These are phyloP conservation scores for Aschersonia sp. DNA, from an alignment of 2,329 filamentous ascomycete species.

Conservation along the genomic window DNA sequence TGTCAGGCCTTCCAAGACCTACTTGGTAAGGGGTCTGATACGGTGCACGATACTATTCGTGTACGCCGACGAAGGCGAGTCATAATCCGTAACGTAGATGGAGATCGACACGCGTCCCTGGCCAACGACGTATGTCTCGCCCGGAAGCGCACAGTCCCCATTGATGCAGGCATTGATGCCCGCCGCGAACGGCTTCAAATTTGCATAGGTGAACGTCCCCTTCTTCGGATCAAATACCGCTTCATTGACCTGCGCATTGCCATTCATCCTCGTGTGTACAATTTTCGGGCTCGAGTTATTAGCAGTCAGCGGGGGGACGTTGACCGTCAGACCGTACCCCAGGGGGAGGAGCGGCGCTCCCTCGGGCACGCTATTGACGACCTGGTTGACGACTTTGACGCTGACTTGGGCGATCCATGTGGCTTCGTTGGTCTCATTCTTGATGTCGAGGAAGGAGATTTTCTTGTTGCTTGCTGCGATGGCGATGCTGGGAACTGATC, in stretches of 20 bases:
- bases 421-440: conserved; percentile 26
- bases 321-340: conserved; percentile 37
- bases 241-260: conserved; percentile 30
- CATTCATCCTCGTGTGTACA: conserved; percentile 31
- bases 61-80: conserved; percentile 22
- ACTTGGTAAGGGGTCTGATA: conserved; percentile 7
- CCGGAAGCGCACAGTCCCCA: conserved; percentile 33
- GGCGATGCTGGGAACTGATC: conserved; percentile 34
- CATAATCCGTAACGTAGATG: conserved; percentile 35
- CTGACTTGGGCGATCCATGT: conserved; percentile 26
- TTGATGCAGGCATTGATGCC: conserved; percentile 35
- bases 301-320: conserved; percentile 28
- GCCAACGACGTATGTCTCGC: conserved; percentile 32
- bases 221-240: conserved; percentile 27
- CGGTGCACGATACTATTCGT: conserved; percentile 11
- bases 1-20: neutral
- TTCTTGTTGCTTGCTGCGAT: conserved; percentile 29
- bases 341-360: conserved; percentile 24
- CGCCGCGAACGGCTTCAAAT: conserved; percentile 19
- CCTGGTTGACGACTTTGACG: conserved; percentile 26
- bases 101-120: conserved; percentile 25
- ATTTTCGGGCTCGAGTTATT: conserved; percentile 25
- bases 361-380: conserved; percentile 21
- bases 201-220: conserved; percentile 26
- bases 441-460: conserved; percentile 22